Percentiles rank a stretch among this genome's conserved stretches.
These are phyloP conservation scores for Nicotiana undulata DNA, from an alignment of 257 asterid species.

Conservation along the genomic window DNA sequence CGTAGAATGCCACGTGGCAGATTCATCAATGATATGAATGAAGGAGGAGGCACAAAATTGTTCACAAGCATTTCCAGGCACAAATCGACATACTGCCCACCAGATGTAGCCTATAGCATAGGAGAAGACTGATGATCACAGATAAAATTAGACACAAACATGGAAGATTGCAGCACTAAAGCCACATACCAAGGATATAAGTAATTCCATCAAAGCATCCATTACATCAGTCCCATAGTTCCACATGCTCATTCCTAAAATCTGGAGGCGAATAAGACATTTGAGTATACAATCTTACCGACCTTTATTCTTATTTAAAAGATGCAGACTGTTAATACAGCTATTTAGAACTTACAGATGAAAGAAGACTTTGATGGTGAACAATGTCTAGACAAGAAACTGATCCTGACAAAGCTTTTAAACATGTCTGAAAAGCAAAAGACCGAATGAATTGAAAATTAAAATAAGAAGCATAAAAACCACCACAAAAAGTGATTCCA, in stretches of 20 bases:
- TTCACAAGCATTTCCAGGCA: conserved; percentile 79
- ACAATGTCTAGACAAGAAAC: conserved; percentile 53
- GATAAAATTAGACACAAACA: conserved; percentile 2
- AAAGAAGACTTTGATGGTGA: conserved; percentile 65
- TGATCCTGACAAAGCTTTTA: conserved; percentile 69
- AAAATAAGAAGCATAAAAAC: conserved; percentile 1
- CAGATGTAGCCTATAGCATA: conserved; percentile 61
- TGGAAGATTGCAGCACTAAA: conserved; percentile 7
- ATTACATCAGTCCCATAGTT: conserved; percentile 67
- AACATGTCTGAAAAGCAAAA: conserved; percentile 14
- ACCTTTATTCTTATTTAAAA: not conserved
- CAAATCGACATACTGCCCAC: conserved; percentile 58
- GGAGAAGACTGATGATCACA: not conserved
- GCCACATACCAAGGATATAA: conserved; percentile 58
- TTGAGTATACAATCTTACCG: not conserved
- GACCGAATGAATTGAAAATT: not conserved
- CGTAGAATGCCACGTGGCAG: conserved; percentile 49
- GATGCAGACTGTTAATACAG: not conserved
- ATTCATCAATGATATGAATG: conserved; percentile 41
- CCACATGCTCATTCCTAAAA: conserved; percentile 77
- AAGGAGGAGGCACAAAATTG: conserved; percentile 68
- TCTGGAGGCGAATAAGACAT: conserved; percentile 29
- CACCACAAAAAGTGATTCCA: not conserved
- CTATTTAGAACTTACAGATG: conserved; percentile 47
- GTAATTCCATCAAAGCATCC: conserved; percentile 70